Percentiles rank a stretch among this genome's conserved stretches.
Evolutionary conservation across 2,329 filamentous ascomycete species (phyloP).

Genomic region (Teratosphaeria destructans): DNA sequence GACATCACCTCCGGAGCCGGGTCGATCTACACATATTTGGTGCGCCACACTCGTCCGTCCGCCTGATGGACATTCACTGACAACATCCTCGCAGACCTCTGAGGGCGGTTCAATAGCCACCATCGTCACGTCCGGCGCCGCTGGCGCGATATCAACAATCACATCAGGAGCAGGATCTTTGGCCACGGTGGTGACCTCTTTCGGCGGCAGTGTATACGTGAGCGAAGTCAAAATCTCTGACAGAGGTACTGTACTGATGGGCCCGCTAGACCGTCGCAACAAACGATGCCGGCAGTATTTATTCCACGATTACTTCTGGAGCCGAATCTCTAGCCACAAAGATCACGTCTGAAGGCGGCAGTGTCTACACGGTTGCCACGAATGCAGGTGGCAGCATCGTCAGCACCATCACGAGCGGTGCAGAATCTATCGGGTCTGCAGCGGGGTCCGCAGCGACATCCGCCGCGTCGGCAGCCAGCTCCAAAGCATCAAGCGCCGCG

Average conservation of each 20-base stretch:
- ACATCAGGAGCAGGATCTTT: slow-evolving; percentile 1
- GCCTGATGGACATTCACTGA: not conserved
- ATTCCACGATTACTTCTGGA: slow-evolving; percentile 13
- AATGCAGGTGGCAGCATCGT: slow-evolving; percentile 8
- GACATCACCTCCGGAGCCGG: not conserved
- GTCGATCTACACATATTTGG: not conserved
- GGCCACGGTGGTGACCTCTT: slow-evolving; percentile 7
- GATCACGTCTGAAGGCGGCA: slow-evolving; percentile 6
- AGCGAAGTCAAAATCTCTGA: not conserved
- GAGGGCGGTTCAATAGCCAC: not conserved
- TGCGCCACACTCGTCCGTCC: not conserved
- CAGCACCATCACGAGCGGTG: slow-evolving; percentile 1
- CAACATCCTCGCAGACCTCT: not conserved
- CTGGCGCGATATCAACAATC: not conserved
- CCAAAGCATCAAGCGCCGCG: slow-evolving; percentile 1
- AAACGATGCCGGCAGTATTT: slow-evolving; percentile 3
- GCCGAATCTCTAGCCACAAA: slow-evolving; percentile 1
- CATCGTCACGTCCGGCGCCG: slow-evolving; percentile 1
- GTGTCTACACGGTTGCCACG: slow-evolving; percentile 7
- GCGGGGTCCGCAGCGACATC: not conserved
- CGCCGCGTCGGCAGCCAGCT: not conserved
- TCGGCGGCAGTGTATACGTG: slow-evolving; percentile 5
- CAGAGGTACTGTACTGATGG: not conserved
- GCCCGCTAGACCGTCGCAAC: slow-evolving; percentile 3
- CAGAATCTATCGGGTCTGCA: slow-evolving; percentile 1